Evolutionary conservation across 2,329 filamentous ascomycete species (phyloP).

Genomic region (Diplodia corticola): DNA sequence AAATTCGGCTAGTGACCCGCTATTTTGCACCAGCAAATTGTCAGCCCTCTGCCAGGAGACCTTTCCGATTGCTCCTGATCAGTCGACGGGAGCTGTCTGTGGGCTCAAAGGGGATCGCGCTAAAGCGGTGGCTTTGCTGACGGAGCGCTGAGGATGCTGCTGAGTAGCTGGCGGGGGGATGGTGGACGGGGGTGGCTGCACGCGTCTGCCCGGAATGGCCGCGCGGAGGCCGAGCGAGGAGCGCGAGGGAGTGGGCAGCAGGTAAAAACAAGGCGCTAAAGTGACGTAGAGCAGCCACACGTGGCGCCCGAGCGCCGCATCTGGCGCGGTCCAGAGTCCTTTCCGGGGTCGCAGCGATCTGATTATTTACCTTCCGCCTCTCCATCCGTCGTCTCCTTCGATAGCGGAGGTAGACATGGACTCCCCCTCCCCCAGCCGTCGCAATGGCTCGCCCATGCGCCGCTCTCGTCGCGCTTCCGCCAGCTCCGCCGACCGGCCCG

Average conservation of each 20-base stretch:
- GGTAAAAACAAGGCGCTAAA: constrained; percentile 2
- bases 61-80: neutral
- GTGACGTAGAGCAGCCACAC: constrained; percentile 14
- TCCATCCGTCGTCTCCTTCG: neutral
- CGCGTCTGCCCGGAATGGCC: neutral
- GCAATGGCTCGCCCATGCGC: constrained; percentile 6
- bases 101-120: neutral
- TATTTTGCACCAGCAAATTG: neutral
- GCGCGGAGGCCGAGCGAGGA: neutral
- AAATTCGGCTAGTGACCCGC: constrained; percentile 3
- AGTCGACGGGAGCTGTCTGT: no score
- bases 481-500: neutral
- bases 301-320: constrained; percentile 17
- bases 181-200: neutral
- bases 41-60: neutral
- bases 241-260: neutral
- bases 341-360: neutral
- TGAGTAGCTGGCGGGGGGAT: neutral
- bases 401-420: constrained; percentile 3
- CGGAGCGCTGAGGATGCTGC: constrained; percentile 1
- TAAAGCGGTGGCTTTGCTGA: neutral
- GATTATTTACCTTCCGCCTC: constrained; percentile 4
- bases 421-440: neutral
- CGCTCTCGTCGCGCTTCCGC: constrained; percentile 8
- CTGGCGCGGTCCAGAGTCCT: neutral